Conservation (phyloP, 202 grass and related monocot genomes). For the Schoenoplectus tabernaemontani region DNA sequence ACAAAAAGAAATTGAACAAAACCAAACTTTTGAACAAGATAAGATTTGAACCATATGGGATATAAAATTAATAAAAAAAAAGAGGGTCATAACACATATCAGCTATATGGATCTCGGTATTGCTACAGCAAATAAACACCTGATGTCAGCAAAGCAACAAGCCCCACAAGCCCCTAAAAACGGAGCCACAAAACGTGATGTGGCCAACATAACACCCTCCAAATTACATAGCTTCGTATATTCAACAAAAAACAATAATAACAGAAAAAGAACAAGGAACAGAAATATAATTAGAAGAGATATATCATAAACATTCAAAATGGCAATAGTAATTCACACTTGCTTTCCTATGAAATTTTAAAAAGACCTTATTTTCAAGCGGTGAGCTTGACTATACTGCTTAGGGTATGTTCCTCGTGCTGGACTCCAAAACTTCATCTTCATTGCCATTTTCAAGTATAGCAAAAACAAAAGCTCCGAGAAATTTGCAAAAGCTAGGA, state of each 20-base stretch:
- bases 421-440: not conserved
- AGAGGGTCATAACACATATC: constrained; percentile 14
- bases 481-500: not conserved
- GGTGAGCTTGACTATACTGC: not conserved
- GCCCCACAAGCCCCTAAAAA: not conserved
- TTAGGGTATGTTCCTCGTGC: not conserved
- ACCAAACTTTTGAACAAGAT: not conserved
- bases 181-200: not conserved
- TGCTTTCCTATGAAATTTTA: constrained; percentile 11
- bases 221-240: constrained; percentile 21
- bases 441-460: not conserved
- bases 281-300: not conserved
- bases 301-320: constrained; percentile 6
- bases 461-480: not conserved
- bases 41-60: not conserved
- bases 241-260: not conserved
- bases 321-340: constrained; percentile 16
- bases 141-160: not conserved
- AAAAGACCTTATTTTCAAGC: not conserved
- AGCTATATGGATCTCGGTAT: constrained; percentile 9
- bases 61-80: not conserved
- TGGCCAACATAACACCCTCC: not conserved
- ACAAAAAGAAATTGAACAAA: not conserved
- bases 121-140: constrained; percentile 6
- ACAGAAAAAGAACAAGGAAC: not conserved